Percentiles rank a stretch among this genome's conserved stretches.
These are phyloP conservation scores for Rhodotorula kratochvilovae DNA, from an alignment of 768 basidiomycete genomes.

Conservation along the genomic window DNA sequence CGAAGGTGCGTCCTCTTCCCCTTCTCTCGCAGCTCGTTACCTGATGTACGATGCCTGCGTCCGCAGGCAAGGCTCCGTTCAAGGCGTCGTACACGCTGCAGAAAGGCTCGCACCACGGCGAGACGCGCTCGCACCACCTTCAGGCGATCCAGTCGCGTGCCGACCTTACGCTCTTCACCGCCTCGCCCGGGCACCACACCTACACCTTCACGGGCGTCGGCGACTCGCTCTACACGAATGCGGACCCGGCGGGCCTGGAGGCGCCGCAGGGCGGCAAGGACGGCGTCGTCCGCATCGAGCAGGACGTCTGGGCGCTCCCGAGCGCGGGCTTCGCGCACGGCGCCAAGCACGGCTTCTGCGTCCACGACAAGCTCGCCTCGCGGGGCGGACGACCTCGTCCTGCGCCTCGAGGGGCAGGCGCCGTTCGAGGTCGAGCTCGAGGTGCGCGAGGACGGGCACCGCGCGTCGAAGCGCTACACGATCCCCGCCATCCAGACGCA, in stretches of 20 bases:
- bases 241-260: constrained; percentile 16
- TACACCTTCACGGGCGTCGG: constrained; percentile 40
- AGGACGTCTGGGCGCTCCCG: constrained; percentile 41
- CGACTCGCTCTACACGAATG: constrained; percentile 39
- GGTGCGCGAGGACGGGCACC: constrained; percentile 68
- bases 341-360: constrained; percentile 39
- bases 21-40: neutral
- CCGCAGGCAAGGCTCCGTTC: constrained; percentile 36
- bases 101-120: constrained; percentile 22
- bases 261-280: constrained; percentile 11
- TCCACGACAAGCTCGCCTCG: constrained; percentile 36
- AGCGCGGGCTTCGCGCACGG: constrained; percentile 30
- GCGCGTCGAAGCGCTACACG: constrained; percentile 59
- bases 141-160: constrained; percentile 40
- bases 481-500: constrained; percentile 53
- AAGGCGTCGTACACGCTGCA: constrained; percentile 32
- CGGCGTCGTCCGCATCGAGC: constrained; percentile 35
- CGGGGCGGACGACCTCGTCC: constrained; percentile 53
- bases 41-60: neutral
- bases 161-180: constrained; percentile 40
- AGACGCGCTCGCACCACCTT: constrained; percentile 18
- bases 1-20: neutral
- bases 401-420: constrained; percentile 73
- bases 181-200: constrained; percentile 32
- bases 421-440: constrained; percentile 72